phyloP scores from a whole-genome alignment of 2,329 filamentous ascomycete species.

The Bisporella sp. region DNA sequence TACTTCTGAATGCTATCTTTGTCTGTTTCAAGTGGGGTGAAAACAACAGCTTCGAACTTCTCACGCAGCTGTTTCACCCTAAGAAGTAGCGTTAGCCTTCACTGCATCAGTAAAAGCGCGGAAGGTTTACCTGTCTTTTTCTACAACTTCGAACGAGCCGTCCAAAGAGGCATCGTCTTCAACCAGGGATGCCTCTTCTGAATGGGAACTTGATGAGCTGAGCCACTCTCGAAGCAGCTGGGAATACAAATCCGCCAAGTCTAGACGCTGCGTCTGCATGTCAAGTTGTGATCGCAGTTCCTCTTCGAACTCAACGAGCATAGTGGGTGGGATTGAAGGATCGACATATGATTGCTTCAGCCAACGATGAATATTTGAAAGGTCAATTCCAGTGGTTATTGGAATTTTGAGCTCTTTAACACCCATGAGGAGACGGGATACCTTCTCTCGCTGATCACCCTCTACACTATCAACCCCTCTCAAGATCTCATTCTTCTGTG shows the following conservation, averaged over 20 bases:
- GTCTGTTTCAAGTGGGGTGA: conserved; percentile 38
- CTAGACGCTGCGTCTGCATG: conserved; percentile 41
- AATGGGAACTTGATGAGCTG: not conserved
- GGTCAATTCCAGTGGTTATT: not conserved
- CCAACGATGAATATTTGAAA: conserved; percentile 9
- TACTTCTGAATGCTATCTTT: conserved; percentile 37
- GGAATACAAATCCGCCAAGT: conserved; percentile 47
- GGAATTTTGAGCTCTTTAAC: conserved; percentile 4
- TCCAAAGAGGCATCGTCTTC: conserved; percentile 8
- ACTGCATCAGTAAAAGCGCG: too few species aligned
- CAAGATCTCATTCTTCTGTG: conserved; percentile 4
- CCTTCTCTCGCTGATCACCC: not conserved
- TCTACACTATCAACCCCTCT: not conserved
- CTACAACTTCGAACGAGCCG: conserved; percentile 37
- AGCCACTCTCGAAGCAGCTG: conserved; percentile 46
- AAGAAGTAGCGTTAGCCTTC: too few species aligned
- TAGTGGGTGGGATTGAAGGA: conserved; percentile 6
- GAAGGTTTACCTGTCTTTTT: conserved; percentile 24
- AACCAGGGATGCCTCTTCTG: conserved; percentile 11
- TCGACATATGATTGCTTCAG: conserved; percentile 11
- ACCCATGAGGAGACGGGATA: conserved; percentile 5
- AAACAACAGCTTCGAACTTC: conserved; percentile 49
- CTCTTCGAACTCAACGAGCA: conserved; percentile 26
- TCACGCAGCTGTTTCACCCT: conserved; percentile 40
- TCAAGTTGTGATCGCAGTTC: conserved; percentile 37